A percentile compares a stretch with the other conserved stretches of the same genome.
phyloP scores from a whole-genome alignment of 495 filamentous ascomycete species.

The Schizothecium vesticola region DNA sequence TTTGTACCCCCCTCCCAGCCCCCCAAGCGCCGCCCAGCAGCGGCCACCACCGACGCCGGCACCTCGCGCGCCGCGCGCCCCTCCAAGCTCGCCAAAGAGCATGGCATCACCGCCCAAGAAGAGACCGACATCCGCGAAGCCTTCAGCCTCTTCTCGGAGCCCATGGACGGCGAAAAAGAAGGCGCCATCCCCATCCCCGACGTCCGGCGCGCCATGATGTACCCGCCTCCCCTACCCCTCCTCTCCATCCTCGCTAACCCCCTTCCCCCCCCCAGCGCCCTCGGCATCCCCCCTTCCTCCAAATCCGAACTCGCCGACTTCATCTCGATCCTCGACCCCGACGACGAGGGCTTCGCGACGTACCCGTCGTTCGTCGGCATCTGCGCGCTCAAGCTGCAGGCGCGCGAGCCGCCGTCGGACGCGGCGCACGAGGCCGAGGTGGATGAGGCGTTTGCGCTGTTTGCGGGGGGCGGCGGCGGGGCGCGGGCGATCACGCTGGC shows the following conservation, averaged over 20 bases:
- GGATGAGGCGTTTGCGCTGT: slow-evolving; percentile 72
- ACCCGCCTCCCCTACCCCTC: slow-evolving; percentile 14
- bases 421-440: slow-evolving; percentile 58
- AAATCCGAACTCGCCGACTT: slow-evolving; percentile 66
- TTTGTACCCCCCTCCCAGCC: slow-evolving; percentile 25
- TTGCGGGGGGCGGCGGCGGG: slow-evolving; percentile 39
- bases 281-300: slow-evolving; percentile 61
- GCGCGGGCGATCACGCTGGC: slow-evolving; percentile 60
- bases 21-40: slow-evolving; percentile 35
- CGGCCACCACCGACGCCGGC: slow-evolving; percentile 16
- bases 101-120: slow-evolving; percentile 75
- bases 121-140: slow-evolving; percentile 88
- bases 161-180: slow-evolving; percentile 61
- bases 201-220: slow-evolving; percentile 80
- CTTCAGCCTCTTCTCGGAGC: slow-evolving; percentile 73
- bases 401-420: slow-evolving; percentile 48
- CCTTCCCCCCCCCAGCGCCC: slow-evolving; percentile 52
- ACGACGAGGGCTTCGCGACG: slow-evolving; percentile 65
- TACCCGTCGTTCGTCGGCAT: slow-evolving; percentile 77
- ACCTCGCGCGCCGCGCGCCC: slow-evolving; percentile 33
- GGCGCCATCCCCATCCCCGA: slow-evolving; percentile 71
- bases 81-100: slow-evolving; percentile 84
- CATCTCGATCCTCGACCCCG: slow-evolving; percentile 72
- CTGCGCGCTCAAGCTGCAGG: slow-evolving; percentile 74
- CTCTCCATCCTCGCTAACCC: neutral